Conservation (phyloP, 305 asterid genomes). For the Fraxinus sp. region DNA sequence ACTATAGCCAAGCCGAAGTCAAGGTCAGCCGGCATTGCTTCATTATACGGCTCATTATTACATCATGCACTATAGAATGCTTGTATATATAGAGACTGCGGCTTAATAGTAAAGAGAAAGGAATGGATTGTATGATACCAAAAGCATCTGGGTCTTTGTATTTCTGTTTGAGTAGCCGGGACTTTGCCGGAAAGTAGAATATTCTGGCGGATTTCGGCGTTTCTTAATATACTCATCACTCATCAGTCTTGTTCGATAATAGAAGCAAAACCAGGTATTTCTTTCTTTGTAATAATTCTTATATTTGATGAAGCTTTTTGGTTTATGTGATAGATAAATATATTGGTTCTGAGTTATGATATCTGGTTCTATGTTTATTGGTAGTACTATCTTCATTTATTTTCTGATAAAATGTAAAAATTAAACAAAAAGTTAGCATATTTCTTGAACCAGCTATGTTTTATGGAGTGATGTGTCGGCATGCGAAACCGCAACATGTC, state of each 20-base stretch:
- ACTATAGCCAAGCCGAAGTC: not conserved
- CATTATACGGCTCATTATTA: not conserved
- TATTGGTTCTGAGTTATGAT: not conserved
- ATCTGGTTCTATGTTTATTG: not conserved
- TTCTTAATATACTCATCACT: not conserved
- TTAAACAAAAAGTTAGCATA: constrained; percentile 2
- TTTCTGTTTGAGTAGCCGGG: constrained; percentile 25
- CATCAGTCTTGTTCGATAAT: not conserved
- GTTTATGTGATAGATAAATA: not conserved
- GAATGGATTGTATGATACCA: constrained; percentile 30
- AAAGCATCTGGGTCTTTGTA: constrained; percentile 18
- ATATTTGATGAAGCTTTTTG: not conserved
- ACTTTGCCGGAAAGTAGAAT: constrained; percentile 21
- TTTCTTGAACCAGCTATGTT: not conserved
- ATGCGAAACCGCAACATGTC: not conserved
- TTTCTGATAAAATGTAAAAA: not conserved
- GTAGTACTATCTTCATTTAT: not conserved
- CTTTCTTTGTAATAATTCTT: not conserved
- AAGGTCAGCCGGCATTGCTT: not conserved
- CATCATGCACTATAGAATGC: constrained; percentile 10
- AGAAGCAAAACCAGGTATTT: constrained; percentile 12
- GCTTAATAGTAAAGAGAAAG: constrained; percentile 12
- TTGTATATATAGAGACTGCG: not conserved
- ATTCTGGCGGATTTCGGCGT: constrained; percentile 22
- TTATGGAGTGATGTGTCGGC: not conserved